Conservation (phyloP, 1,284 basidiomycete genomes). For the Pholiota adiposa region DNA sequence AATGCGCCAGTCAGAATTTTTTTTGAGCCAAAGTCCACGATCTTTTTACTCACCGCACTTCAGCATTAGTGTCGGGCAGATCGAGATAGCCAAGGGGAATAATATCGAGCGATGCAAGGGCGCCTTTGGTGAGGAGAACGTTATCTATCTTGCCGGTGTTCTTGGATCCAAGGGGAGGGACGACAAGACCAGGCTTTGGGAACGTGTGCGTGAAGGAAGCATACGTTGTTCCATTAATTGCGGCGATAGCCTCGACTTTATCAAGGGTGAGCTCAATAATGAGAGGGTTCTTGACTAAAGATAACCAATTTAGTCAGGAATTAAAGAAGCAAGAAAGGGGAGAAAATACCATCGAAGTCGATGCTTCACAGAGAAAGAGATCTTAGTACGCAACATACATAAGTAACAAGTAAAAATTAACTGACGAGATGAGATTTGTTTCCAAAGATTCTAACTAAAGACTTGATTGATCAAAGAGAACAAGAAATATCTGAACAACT, state of each 20-base stretch:
- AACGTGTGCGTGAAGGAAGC: conserved; percentile 46
- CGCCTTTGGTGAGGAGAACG: conserved; percentile 40
- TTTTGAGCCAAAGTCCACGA: no score
- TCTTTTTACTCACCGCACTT: conserved; percentile 36
- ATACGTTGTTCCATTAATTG: conserved; percentile 42
- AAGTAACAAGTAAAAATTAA: neutral
- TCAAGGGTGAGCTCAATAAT: conserved; percentile 44
- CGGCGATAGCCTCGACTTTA: conserved; percentile 38
- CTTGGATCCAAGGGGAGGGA: conserved; percentile 35
- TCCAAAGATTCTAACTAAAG: conserved; percentile 38
- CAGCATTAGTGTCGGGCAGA: conserved; percentile 38
- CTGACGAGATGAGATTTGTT: conserved; percentile 40
- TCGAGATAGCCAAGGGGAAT: conserved; percentile 40
- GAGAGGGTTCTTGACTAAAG: conserved; percentile 43
- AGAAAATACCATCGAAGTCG: conserved; percentile 32
- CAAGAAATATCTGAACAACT: neutral
- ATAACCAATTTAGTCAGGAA: neutral
- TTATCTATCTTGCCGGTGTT: conserved; percentile 41
- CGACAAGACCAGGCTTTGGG: conserved; percentile 28
- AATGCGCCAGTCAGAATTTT: no score
- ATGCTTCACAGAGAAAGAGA: conserved; percentile 24
- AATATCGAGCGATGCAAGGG: conserved; percentile 36
- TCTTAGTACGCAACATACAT: neutral
- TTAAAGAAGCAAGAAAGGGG: neutral
- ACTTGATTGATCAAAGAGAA: neutral